Evolutionary conservation across 495 filamentous ascomycete species (phyloP), one percentile per base, ranked within the genome.

Genomic region (Aspergillus bertholletiae): DNA sequence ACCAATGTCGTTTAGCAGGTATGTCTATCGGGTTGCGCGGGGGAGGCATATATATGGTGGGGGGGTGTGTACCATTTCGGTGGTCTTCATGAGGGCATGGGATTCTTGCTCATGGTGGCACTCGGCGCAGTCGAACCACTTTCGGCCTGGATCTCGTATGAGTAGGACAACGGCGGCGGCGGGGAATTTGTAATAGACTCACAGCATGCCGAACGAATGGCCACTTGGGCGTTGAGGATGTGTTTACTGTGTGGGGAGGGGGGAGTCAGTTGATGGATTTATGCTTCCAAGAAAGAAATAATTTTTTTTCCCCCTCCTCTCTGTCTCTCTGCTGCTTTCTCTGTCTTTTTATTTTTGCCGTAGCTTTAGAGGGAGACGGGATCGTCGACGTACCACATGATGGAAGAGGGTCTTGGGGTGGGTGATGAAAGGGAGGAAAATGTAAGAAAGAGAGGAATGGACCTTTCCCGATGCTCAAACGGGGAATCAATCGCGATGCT

Each of bases 81-180:
- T 76, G 37, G 75, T 76, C 72, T 97, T 88, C 34, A 80, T 68
- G 40, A 98, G 83, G 35, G 77, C 66, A 67, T 98, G 94, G 34
- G 76, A 67, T 65, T 92, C 88, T 50, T 82, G 75, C 61, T 97
- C 94, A 34, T 77, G 77, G 77, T 98, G 94, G 74, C 94, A 98
- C 68, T 96, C 88, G 52, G 90, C 89, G 74, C 95, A 98, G 73
- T 97, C 95, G 75, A 96, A 97, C 94, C 94, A 97, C 82, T 96
- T 96, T 41, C 84, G 80, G 77, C 90, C 90, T 94, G 58, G 39
- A 60, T 41, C 8, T 37, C 1, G 11, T 13, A 22, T n/a, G 43
- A n/a, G 5, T 26, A 37, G 24, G 24, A 26, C n/a, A 46, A 37
- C 56, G 39, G 41, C 17, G 23, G 21, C 20, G 32, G 11, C 17